Conservation (phyloP, 805 yeast species). For the Wickerhamiella alocasiicola region DNA sequence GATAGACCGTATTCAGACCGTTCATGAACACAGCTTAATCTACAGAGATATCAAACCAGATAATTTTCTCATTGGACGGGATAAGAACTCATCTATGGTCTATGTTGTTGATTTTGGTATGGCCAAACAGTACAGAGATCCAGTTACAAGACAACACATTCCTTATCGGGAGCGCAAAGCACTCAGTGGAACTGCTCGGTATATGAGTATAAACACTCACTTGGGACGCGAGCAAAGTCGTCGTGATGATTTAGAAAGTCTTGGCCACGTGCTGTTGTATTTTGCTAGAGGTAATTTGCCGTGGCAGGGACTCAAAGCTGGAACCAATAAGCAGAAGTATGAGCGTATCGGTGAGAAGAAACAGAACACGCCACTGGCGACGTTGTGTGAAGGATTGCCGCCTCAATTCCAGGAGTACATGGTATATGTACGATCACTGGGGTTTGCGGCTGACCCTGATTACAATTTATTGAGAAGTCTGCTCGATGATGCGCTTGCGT, state of each 20-base stretch:
- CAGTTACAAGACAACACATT: constrained; percentile 86
- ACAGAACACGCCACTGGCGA: constrained; percentile 75
- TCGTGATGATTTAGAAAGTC: constrained; percentile 89
- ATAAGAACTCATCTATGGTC: constrained; percentile 73
- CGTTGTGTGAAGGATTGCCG: constrained; percentile 80
- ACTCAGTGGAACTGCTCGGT: constrained; percentile 94
- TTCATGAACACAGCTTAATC: constrained; percentile 82
- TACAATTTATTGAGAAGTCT: constrained; percentile 74
- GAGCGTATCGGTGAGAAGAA: constrained; percentile 96
- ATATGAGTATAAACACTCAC: constrained; percentile 96
- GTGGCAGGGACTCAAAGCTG: constrained; percentile 98
- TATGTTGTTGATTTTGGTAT: constrained; percentile 94
- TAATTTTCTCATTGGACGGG: constrained; percentile 86
- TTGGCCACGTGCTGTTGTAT: constrained; percentile 94
- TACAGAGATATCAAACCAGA: constrained; percentile 97
- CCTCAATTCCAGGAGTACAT: constrained; percentile 87
- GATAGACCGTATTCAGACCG: constrained; percentile 73
- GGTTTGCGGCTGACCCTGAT: constrained; percentile 90
- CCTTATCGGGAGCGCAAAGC: constrained; percentile 96
- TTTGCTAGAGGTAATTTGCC: constrained; percentile 90
- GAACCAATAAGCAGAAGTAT: constrained; percentile 93
- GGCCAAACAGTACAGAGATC: constrained; percentile 97
- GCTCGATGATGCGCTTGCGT: constrained; percentile 64
- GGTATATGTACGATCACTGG: constrained; percentile 74
- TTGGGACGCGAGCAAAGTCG: constrained; percentile 94